Base-by-base conservation (phyloP, 2,329 filamentous ascomycete genomes). In the Aureobasidium sp. region DNA sequence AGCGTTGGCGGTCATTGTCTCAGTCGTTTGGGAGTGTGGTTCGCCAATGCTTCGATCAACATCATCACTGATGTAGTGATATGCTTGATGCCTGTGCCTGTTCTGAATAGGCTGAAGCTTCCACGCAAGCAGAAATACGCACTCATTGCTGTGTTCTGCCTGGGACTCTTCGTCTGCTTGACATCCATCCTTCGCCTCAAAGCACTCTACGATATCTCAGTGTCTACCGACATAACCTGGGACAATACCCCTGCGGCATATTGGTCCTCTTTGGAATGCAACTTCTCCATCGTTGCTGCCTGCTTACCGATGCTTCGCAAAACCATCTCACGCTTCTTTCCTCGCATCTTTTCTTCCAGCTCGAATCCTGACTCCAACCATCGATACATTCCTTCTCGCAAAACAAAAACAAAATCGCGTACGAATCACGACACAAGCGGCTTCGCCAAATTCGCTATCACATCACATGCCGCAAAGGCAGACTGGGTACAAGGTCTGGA, bases 21-120 rank as follows among this genome's bases (percentile, higher is more conserved):
- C 47, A 70, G 70, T 46, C 71, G 72, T 34, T 71, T 75, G 27
- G 71, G 71, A 0, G 67, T 79, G 9, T 79, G 78, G 78, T 78
- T 78, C 66, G 74, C 68, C 27, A 74, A 73, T 60, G 67, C 72
- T n/a, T 69, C 65, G 15, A 65, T 71, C 20, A 76, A 75, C 63
- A 72, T 74, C 43, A 61, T 69, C 15, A 75, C 73, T 9, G 74
- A 76, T 63, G 66, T 75, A 60, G 65, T 68, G 12, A 70, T 73
- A 39, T 71, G 71, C 17, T 51, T 70, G 9, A 65, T 76, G 8
- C 73, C 74, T 0, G 64, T 76, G 1, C 72, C 71, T 6, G 65
- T 72, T 17, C 67, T 75, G 32, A 66, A 69, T 41, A 63, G 70
- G n/a, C 67, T 76, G n/a, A 69, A 72, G 20, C 67, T 76, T 10